These are phyloP conservation scores for Tylopilus sp. DNA, from an alignment of 768 basidiomycete genomes.

Conservation along the genomic window DNA sequence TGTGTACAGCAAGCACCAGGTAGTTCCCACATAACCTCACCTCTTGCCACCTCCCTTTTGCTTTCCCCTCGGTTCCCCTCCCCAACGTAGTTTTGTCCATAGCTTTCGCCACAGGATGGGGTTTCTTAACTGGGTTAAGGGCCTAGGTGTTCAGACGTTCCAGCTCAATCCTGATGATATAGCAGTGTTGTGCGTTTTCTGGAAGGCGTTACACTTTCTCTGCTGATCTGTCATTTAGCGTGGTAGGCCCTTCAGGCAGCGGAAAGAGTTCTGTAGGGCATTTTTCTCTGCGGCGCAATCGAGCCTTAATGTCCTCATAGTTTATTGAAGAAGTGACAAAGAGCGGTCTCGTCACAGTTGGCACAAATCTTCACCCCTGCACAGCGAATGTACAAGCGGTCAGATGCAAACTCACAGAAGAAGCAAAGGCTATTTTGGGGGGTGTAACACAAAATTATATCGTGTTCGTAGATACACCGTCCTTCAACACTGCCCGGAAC, in stretches of 20 bases:
- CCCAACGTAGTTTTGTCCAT: too few relatives aligned
- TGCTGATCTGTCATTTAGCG: too few relatives aligned
- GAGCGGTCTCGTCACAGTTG: neutral
- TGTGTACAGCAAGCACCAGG: too few relatives aligned
- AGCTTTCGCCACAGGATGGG: too few relatives aligned
- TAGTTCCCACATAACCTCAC: too few relatives aligned
- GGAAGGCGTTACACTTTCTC: neutral
- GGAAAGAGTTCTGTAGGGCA: slow-evolving; percentile 19
- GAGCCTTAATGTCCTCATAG: neutral
- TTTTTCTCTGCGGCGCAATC: neutral
- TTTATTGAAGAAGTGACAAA: slow-evolving; percentile 6
- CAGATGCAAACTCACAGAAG: too few relatives aligned
- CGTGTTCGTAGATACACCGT: slow-evolving; percentile 24
- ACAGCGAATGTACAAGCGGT: slow-evolving; percentile 6
- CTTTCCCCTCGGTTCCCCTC: too few relatives aligned
- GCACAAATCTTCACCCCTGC: neutral
- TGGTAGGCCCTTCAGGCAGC: slow-evolving; percentile 16
- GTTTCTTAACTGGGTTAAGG: neutral
- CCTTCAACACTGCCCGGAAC: slow-evolving; percentile 2
- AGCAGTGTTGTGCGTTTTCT: slow-evolving; percentile 17
- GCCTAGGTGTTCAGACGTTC: neutral
- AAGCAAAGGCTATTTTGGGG: neutral
- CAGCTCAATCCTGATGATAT: slow-evolving; percentile 8
- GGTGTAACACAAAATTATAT: neutral
- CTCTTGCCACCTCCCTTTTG: too few relatives aligned